Evolutionary conservation across 768 basidiomycete genomes (phyloP).

Genomic region (Pleurotus platypus): DNA sequence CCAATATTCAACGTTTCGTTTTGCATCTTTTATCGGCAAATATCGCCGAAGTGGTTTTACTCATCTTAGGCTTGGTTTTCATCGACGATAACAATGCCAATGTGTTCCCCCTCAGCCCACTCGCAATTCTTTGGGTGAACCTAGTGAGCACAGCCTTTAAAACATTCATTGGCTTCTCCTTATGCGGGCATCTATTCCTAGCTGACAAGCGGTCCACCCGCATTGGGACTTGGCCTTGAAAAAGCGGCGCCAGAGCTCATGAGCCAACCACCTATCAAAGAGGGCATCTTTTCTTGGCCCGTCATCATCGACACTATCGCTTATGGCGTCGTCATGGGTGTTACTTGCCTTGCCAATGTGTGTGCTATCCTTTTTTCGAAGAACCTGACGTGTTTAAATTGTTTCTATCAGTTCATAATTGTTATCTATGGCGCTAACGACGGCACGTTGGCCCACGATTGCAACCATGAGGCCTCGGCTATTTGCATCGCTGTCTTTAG

Average conservation of each 20-base stretch:
- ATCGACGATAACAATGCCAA: constrained; percentile 40
- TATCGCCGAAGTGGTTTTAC: constrained; percentile 49
- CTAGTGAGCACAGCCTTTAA: constrained; percentile 27
- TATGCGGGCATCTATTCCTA: constrained; percentile 1
- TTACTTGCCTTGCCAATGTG: constrained; percentile 27
- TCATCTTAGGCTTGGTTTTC: constrained; percentile 59
- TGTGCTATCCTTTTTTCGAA: constrained; percentile 7
- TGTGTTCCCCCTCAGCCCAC: constrained; percentile 55
- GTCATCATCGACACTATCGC: constrained; percentile 32
- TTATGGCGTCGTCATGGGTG: constrained; percentile 34
- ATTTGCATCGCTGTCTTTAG: constrained; percentile 28
- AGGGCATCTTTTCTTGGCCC: constrained; percentile 34
- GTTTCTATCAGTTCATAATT: constrained; percentile 26
- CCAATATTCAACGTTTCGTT: constrained; percentile 54
- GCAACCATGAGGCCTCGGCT: constrained; percentile 24
- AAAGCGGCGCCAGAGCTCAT: constrained; percentile 46
- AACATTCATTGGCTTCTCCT: too few species aligned
- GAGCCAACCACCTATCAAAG: constrained; percentile 37
- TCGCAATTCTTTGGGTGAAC: constrained; percentile 50
- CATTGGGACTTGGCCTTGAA: constrained; percentile 52
- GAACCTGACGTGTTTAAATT: not conserved
- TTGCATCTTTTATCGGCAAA: constrained; percentile 51
- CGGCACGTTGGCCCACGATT: constrained; percentile 25
- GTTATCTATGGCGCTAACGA: constrained; percentile 30
- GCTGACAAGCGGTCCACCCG: constrained; percentile 46